Percentiles rank a stretch among this genome's conserved stretches.
Conservation (phyloP, 768 basidiomycete species). For the Collybia nuda region DNA sequence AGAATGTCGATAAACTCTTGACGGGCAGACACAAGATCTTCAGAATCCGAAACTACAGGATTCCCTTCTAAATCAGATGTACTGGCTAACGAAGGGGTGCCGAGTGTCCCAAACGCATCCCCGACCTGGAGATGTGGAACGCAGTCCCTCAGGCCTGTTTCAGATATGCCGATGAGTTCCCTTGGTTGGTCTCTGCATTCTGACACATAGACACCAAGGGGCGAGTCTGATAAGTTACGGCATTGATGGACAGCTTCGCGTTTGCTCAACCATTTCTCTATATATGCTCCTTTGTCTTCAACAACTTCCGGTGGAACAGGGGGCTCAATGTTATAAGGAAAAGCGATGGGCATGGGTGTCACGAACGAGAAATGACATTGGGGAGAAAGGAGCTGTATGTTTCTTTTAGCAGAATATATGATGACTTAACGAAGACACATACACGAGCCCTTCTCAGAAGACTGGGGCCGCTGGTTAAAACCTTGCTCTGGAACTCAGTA, state of each 20-base stretch:
- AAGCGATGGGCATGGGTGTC: constrained; percentile 77
- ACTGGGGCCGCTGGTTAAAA: constrained; percentile 56
- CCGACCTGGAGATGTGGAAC: constrained; percentile 87
- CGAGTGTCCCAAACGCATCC: constrained; percentile 71
- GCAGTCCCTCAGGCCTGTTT: constrained; percentile 67
- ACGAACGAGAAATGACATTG: constrained; percentile 78
- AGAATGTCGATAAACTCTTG: constrained; percentile 81
- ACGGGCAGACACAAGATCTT: constrained; percentile 45
- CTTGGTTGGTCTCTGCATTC: constrained; percentile 50
- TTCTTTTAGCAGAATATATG: not conserved
- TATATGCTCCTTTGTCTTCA: constrained; percentile 56
- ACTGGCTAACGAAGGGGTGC: constrained; percentile 53
- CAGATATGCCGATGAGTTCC: constrained; percentile 72
- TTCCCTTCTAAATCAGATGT: constrained; percentile 35
- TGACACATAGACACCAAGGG: constrained; percentile 50
- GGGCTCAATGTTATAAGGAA: constrained; percentile 75
- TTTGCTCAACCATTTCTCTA: constrained; percentile 75
- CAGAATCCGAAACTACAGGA: constrained; percentile 23
- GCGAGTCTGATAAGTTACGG: constrained; percentile 20
- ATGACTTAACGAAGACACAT: constrained; percentile 9
- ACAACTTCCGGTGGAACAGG: constrained; percentile 45
- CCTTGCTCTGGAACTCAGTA: constrained; percentile 46
- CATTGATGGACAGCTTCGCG: constrained; percentile 54
- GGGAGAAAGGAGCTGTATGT: constrained; percentile 40
- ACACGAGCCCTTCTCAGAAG: constrained; percentile 67